phyloP scores from a whole-genome alignment of 2,329 filamentous ascomycete species.

The Diaporthe australafricana region DNA sequence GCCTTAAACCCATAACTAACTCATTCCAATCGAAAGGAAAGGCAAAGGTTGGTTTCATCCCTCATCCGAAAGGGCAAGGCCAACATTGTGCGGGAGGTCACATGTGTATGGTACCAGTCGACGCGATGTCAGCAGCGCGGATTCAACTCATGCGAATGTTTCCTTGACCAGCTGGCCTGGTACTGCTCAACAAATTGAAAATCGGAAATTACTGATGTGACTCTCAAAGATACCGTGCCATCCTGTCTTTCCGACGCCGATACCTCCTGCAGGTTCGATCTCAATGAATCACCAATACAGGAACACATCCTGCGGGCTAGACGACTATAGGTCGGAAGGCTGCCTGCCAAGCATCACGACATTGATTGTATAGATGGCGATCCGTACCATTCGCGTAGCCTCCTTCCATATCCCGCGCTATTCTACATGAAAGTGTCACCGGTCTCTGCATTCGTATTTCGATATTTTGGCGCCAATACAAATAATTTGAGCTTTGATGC shows the following conservation, averaged over 20 bases:
- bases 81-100: too few relatives aligned
- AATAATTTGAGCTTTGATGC: constrained; percentile 14
- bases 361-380: constrained; percentile 20
- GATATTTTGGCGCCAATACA: background rate
- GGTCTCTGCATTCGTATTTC: background rate
- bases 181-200: background rate
- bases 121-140: too few relatives aligned
- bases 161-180: background rate
- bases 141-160: background rate
- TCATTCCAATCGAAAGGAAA: too few relatives aligned
- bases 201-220: background rate
- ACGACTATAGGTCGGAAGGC: background rate
- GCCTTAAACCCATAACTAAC: too few relatives aligned
- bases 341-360: constrained; percentile 14
- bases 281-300: constrained; percentile 20
- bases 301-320: constrained; percentile 10
- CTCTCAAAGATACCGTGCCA: background rate
- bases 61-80: too few relatives aligned
- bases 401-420: constrained; percentile 12
- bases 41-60: too few relatives aligned
- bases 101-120: too few relatives aligned
- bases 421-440: background rate
- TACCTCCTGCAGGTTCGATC: background rate
- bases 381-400: background rate
- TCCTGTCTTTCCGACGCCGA: background rate